phyloP scores from a whole-genome alignment of 345 rosid species.

The Populus deltoides region DNA sequence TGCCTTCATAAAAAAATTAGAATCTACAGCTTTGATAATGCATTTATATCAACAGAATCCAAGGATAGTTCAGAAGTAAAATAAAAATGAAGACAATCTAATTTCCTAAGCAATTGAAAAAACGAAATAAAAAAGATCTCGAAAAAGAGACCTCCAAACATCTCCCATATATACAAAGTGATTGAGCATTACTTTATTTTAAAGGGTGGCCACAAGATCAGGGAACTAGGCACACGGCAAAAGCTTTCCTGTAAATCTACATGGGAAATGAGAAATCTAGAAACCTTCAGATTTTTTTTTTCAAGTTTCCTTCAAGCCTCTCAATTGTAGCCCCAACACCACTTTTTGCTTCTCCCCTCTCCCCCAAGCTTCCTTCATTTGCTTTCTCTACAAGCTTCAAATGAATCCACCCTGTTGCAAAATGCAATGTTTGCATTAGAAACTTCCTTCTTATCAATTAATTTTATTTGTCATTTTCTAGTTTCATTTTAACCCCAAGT shows the following conservation, averaged over 20 bases:
- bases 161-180: neutral
- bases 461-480: neutral
- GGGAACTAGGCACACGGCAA: neutral
- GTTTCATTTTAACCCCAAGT: neutral
- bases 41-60: no score
- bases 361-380: constrained; percentile 48
- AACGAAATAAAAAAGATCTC: no score
- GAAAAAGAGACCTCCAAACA: no score
- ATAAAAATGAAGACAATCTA: no score
- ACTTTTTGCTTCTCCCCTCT: constrained; percentile 40
- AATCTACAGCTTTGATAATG: no score
- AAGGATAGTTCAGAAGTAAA: no score
- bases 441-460: neutral
- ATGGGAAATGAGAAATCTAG: neutral
- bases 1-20: no score
- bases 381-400: constrained; percentile 85
- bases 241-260: neutral
- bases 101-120: no score
- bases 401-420: constrained; percentile 73
- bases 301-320: constrained; percentile 64
- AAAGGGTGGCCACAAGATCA: neutral
- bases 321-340: constrained; percentile 84
- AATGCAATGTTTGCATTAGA: constrained; percentile 1
- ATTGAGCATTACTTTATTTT: neutral
- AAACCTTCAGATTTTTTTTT: constrained; percentile 21